These are phyloP conservation scores for Dryas octopetala DNA, from an alignment of 306 rosid species.

Conservation along the genomic window DNA sequence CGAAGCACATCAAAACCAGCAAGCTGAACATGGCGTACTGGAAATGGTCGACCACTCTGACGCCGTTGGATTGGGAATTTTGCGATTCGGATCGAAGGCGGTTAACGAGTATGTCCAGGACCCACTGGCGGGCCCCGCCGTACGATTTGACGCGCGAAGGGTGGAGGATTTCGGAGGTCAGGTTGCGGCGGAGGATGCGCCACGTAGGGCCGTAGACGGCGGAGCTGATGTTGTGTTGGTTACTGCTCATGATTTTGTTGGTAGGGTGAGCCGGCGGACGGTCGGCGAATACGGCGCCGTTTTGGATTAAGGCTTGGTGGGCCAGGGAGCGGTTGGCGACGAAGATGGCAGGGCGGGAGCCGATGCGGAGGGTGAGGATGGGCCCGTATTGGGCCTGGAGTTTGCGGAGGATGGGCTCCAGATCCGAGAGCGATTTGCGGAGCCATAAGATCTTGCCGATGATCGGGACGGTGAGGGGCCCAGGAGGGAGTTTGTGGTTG, in stretches of 20 bases:
- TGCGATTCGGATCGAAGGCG: neutral
- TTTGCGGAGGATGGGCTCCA: slow-evolving; percentile 27
- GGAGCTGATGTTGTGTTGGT: slow-evolving; percentile 28
- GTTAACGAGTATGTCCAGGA: slow-evolving; percentile 17
- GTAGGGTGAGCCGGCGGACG: slow-evolving; percentile 16
- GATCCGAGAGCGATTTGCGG: slow-evolving; percentile 10
- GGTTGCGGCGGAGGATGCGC: slow-evolving; percentile 42
- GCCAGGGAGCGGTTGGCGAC: slow-evolving; percentile 20
- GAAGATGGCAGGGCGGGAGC: slow-evolving; percentile 20
- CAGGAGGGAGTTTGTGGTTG: slow-evolving; percentile 21
- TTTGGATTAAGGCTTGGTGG: slow-evolving; percentile 29
- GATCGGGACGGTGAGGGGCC: slow-evolving; percentile 19
- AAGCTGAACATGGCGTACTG: slow-evolving; percentile 31
- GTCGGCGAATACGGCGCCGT: slow-evolving; percentile 35
- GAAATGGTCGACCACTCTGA: slow-evolving; percentile 11
- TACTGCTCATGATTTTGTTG: neutral
- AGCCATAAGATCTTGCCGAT: neutral
- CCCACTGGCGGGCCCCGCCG: slow-evolving; percentile 25
- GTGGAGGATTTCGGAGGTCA: slow-evolving; percentile 28
- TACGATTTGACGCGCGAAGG: slow-evolving; percentile 28
- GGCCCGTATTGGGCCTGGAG: slow-evolving; percentile 24
- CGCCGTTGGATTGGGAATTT: neutral
- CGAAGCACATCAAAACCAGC: slow-evolving; percentile 33
- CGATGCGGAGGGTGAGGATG: slow-evolving; percentile 28
- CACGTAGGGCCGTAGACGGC: slow-evolving; percentile 27